Conservation (phyloP, 495 filamentous ascomycete genomes). For the Xylaria bambusicola region DNA sequence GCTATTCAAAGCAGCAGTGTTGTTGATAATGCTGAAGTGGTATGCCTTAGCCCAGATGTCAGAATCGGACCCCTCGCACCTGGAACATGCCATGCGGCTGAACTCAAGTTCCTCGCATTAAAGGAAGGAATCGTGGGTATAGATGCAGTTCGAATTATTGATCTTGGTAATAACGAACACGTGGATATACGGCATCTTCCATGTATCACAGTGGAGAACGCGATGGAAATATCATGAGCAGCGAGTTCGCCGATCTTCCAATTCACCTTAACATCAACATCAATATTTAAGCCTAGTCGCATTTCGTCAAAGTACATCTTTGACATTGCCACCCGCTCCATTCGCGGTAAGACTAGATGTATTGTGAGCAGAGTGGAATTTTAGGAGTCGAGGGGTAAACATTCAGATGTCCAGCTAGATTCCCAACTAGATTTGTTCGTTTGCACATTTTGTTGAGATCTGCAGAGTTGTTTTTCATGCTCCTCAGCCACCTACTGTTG, state of each 20-base stretch:
- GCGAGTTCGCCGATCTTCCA: not conserved
- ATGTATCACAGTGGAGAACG: conserved; percentile 61
- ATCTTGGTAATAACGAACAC: conserved; percentile 77
- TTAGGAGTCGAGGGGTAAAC: too few species aligned
- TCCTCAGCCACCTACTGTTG: too few species aligned
- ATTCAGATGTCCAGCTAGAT: too few species aligned
- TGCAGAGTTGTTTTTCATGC: too few species aligned
- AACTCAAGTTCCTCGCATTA: conserved; percentile 79
- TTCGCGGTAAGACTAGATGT: too few species aligned
- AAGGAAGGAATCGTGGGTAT: conserved; percentile 72
- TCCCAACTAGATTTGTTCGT: too few species aligned
- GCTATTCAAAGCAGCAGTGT: conserved; percentile 75
- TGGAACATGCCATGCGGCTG: conserved; percentile 75
- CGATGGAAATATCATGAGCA: conserved; percentile 6
- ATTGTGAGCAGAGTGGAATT: too few species aligned
- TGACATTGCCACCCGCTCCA: too few species aligned
- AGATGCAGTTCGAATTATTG: conserved; percentile 80
- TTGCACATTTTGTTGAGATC: too few species aligned
- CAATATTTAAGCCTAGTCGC: not conserved
- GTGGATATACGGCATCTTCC: conserved; percentile 82
- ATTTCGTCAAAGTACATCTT: too few species aligned
- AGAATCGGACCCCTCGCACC: conserved; percentile 77
- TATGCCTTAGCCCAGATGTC: conserved; percentile 82
- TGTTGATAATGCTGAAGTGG: conserved; percentile 71
- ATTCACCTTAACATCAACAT: not conserved